Evolutionary conservation across 2,329 filamentous ascomycete species (phyloP).

Genomic region (Botrytis elliptica): DNA sequence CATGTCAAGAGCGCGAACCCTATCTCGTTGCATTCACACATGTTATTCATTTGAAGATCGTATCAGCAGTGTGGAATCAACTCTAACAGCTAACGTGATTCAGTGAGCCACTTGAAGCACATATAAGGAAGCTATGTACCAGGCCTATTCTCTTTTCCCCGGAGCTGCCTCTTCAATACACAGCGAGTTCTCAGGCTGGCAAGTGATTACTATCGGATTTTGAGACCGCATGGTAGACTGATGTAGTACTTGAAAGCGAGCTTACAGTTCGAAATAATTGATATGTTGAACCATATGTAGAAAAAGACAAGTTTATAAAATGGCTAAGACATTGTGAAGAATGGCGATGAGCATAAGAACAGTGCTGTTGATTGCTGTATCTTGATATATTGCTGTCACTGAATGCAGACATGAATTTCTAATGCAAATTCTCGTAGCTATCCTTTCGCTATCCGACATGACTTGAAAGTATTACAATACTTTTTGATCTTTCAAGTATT

Average conservation of each 20-base stretch:
- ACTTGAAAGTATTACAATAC: background rate
- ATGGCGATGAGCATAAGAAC: background rate
- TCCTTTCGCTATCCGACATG: background rate
- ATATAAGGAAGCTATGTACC: background rate
- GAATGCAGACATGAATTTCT: background rate
- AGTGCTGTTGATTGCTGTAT: fast-evolving
- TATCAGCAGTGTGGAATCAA: background rate
- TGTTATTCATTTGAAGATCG: background rate
- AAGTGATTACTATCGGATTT: background rate
- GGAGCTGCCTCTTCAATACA: background rate
- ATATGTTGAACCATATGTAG: background rate
- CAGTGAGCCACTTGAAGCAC: too few species aligned
- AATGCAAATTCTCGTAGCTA: background rate
- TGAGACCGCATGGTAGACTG: background rate
- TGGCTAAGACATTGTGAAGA: background rate
- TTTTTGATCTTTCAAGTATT: background rate
- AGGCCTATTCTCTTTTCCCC: background rate
- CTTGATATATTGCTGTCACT: background rate
- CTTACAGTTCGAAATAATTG: background rate
- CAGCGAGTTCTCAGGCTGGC: background rate
- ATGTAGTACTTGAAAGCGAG: background rate
- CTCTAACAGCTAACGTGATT: too few species aligned
- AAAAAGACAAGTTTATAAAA: background rate
- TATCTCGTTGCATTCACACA: background rate
- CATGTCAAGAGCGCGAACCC: background rate